Percentiles rank a stretch among this genome's conserved stretches.
Evolutionary conservation across 2,329 filamentous ascomycete species (phyloP).

Genomic region (Pseudocercospora pini-densiflorae): DNA sequence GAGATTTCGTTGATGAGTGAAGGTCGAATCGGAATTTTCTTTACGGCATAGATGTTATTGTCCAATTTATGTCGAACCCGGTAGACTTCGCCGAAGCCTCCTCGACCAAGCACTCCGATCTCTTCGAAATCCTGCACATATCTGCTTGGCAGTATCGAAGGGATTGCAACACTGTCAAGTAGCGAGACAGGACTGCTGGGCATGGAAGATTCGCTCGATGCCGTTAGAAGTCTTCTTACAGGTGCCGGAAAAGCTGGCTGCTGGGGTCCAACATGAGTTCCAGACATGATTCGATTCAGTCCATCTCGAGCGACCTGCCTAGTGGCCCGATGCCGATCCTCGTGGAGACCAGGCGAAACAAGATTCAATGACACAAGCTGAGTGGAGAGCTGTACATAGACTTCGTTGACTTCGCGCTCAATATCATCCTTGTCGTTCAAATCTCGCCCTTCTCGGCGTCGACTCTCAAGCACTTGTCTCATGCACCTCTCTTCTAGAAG

Average conservation of each 20-base stretch:
- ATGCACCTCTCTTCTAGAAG: constrained; percentile 51
- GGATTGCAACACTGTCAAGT: constrained; percentile 25
- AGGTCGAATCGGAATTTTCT: constrained; percentile 64
- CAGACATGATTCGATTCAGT: constrained; percentile 34
- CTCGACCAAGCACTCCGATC: constrained; percentile 63
- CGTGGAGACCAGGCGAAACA: constrained; percentile 44
- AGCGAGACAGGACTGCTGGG: constrained; percentile 19
- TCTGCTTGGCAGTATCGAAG: constrained; percentile 43
- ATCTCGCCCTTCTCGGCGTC: constrained; percentile 10
- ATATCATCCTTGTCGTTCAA: constrained; percentile 42
- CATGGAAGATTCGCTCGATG: constrained; percentile 2
- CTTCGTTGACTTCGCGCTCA: constrained; percentile 41
- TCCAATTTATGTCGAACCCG: constrained; percentile 66
- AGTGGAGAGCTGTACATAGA: constrained; percentile 45
- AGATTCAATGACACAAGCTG: constrained; percentile 43
- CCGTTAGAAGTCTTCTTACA: constrained; percentile 28
- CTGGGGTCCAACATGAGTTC: constrained; percentile 5
- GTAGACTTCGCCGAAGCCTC: constrained; percentile 64
- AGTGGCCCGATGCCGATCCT: constrained; percentile 40
- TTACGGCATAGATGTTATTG: constrained; percentile 66
- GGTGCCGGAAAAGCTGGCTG: constrained; percentile 19
- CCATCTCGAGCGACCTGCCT: constrained; percentile 45
- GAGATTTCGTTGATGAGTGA: constrained; percentile 51
- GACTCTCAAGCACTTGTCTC: constrained; percentile 44
- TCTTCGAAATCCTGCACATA: constrained; percentile 59